Evolutionary conservation across 2,329 filamentous ascomycete species (phyloP), one percentile per base, ranked within the genome.

Genomic region (Colletotrichum magnum): DNA sequence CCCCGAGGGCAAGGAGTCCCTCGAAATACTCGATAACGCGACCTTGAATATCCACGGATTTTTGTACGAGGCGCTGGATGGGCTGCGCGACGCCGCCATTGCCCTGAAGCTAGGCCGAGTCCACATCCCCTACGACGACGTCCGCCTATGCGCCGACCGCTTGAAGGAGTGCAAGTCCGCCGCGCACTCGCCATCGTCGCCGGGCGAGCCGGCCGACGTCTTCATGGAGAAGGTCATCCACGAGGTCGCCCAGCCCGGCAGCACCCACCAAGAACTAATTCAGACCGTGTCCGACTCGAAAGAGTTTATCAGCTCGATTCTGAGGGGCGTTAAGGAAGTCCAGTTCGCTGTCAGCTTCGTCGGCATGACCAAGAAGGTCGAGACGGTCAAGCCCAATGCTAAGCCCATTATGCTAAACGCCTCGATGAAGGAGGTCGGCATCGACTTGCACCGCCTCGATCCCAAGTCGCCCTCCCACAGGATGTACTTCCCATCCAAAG

Each of bases 401-500:
- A 85, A 87, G n/a, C 91, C 94, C 4, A 87, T 97, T 7, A 90
- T 93, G 69, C 86, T 98, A 70, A 97, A 95, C 76, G 88, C 95
- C 52, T 94, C 95, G 6, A 97, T 97, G 88, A 98, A 99, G 79
- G 97, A 99, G 78, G 90, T 99, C 50, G 95, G 95, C 69, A 88
- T 99, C 77, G 96, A 99, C 77, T 84, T 99, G 48, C 92, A 98
- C 77, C 91, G 95, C 24, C 87, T 99, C 63, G 95, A 99, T 78
- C 92, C 94, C 50, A 95, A 94, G 75, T 97, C 95, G 16, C 94
- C 96, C 1, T 94, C 95, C 0, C 96, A 99, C 84, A 91, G 96
- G 72, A 99, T 98, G 96, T 98, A 99, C 80, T 99, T 99, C 77
- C 93, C 95, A 2, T 90, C 92, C 24, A 92, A 94, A 71, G 96